Evolutionary conservation across 2,329 filamentous ascomycete species (phyloP).

Genomic region (Apiospora hydei): DNA sequence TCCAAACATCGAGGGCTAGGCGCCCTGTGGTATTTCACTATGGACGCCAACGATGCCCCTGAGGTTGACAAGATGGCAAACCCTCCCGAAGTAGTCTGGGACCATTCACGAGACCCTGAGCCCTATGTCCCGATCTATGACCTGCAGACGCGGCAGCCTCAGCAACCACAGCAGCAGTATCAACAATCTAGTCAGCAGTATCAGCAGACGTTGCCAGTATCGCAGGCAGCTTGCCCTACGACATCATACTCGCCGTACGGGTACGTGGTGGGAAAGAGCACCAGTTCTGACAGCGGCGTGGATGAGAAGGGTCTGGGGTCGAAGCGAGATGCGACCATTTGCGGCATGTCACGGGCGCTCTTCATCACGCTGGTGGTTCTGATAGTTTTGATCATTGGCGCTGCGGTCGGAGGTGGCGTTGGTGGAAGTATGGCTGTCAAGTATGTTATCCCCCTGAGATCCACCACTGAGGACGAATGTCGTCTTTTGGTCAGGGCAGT

Average conservation of each 20-base stretch:
- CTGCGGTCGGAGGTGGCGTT: slow-evolving; percentile 34
- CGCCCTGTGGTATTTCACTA: not conserved
- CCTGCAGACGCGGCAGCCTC: not conserved
- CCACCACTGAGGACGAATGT: not conserved
- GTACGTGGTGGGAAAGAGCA: not conserved
- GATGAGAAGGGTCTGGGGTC: not conserved
- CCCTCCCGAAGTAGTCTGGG: not conserved
- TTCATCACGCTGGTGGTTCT: slow-evolving; percentile 33
- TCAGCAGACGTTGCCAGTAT: not conserved
- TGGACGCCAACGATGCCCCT: not conserved
- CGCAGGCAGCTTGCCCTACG: not conserved
- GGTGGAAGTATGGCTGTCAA: slow-evolving; percentile 35
- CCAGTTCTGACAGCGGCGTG: not conserved
- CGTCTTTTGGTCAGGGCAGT: not conserved
- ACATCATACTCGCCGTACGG: not conserved
- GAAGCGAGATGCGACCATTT: slow-evolving; percentile 26
- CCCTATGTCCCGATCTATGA: not conserved
- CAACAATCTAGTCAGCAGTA: no score
- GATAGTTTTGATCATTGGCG: slow-evolving; percentile 32
- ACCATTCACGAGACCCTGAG: not conserved
- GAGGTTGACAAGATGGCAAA: no score
- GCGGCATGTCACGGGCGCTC: slow-evolving; percentile 30
- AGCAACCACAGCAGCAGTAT: not conserved
- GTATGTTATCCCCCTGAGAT: slow-evolving; percentile 29
- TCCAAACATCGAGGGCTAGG: no score